Evolutionary conservation across 208 protist genomes (phyloP).

Genomic region (Leishmania tropica): DNA sequence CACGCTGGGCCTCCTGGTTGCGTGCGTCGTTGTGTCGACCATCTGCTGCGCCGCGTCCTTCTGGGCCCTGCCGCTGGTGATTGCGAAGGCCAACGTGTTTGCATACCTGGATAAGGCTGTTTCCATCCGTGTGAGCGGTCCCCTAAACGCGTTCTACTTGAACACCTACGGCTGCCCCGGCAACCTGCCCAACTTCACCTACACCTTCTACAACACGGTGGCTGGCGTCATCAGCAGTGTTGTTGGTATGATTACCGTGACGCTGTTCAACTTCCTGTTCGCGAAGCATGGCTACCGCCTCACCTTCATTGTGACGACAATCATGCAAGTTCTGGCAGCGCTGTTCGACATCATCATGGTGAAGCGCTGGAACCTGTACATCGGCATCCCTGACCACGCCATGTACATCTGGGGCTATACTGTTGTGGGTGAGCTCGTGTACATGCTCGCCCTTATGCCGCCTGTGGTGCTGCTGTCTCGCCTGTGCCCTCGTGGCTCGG

Average conservation of each 20-base stretch:
- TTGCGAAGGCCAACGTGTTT: slow-evolving; percentile 69
- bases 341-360: slow-evolving; percentile 68
- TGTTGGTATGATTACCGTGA: slow-evolving; percentile 46
- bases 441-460: slow-evolving; percentile 78
- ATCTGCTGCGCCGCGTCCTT: slow-evolving; percentile 50
- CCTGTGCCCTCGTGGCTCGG: slow-evolving; percentile 76
- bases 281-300: slow-evolving; percentile 52
- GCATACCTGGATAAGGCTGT: slow-evolving; percentile 45
- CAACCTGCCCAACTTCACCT: slow-evolving; percentile 61
- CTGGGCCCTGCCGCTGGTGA: slow-evolving; percentile 57
- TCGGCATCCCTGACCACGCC: slow-evolving; percentile 51
- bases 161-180: slow-evolving; percentile 38
- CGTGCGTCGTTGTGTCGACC: slow-evolving; percentile 37
- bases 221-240: slow-evolving; percentile 41
- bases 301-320: slow-evolving; percentile 41
- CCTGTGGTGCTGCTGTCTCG: slow-evolving; percentile 79
- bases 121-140: slow-evolving; percentile 42
- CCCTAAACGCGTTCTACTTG: slow-evolving; percentile 52
- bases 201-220: slow-evolving; percentile 68
- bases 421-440: slow-evolving; percentile 58
- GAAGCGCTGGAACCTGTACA: slow-evolving; percentile 62
- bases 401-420: slow-evolving; percentile 69
- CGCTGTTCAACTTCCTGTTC: slow-evolving; percentile 62
- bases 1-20: slow-evolving; percentile 38
- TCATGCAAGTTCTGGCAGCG: no score